phyloP scores from a whole-genome alignment of 495 filamentous ascomycete genomes.

The Hyaloscypha variabilis region DNA sequence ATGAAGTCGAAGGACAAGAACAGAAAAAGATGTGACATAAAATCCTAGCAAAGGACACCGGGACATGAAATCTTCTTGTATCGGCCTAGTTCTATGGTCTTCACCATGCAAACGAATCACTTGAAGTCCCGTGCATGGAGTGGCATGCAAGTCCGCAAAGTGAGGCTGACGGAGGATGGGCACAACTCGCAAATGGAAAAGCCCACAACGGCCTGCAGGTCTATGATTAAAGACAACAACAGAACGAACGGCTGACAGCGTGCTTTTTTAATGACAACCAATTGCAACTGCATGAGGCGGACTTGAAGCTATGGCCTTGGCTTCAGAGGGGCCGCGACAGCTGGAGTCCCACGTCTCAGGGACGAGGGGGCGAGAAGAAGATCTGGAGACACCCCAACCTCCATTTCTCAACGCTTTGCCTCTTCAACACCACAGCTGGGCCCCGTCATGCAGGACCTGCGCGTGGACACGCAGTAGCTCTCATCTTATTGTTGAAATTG shows the following conservation, averaged over 20 bases:
- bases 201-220: background rate
- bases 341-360: background rate
- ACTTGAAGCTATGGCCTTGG: conserved; percentile 13
- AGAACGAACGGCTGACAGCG: background rate
- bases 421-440: background rate
- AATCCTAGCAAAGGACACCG: conserved; percentile 10
- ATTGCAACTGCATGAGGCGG: conserved; percentile 16
- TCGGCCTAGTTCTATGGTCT: background rate
- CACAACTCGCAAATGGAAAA: background rate
- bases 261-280: background rate
- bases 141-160: background rate
- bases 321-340: background rate
- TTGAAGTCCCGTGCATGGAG: background rate
- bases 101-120: conserved; percentile 2
- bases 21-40: conserved; percentile 10
- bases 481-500: background rate
- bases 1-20: conserved; percentile 17
- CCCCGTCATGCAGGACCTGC: background rate
- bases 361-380: background rate
- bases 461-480: background rate
- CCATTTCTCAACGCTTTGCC: background rate
- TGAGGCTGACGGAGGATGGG: background rate
- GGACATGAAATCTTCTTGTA: background rate
- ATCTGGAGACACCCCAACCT: background rate
- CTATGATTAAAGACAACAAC: background rate